Evolutionary conservation across 2,329 filamentous ascomycete genomes (phyloP), one percentile per base, ranked within the genome.

Genomic region (Colletotrichum siamense): DNA sequence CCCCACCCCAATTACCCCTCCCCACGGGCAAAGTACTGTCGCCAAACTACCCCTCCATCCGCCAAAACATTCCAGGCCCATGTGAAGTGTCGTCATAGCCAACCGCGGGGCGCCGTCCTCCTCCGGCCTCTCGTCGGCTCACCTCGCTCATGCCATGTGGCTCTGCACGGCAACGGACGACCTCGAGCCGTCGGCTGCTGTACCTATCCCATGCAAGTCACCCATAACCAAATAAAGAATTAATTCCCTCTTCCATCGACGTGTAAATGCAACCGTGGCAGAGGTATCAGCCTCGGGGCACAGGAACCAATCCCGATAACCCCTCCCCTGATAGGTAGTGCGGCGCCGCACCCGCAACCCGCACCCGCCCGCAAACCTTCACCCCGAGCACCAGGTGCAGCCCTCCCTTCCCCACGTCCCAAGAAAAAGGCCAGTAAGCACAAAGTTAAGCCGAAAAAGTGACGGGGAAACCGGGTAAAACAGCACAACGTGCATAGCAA

Each of bases 71-170:
- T 44, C 49, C 18, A 13, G 32, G 39, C 66, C 57, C 73, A 76
- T 76, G 73, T 69, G 57, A 52, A 76, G 73, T 76, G 73, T 76
- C 73, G 70, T 76, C 73, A 76, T 76, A 52, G 59, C 66, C 55
- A n/a, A 63, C 62, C 67, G 67, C 55, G 67, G 55, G 65, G 65
- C 49, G 65, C 49, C 15, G 52, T 30, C 22, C 22, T 30, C 36
- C 52, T 12, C 12, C 12, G 16, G 18, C 36, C 36, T 22, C 57
- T 39, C 57, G 52, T 28, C 52, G 32, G 32, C 67, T 68, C 44
- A 52, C 52, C 2, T 36, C n/a, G 5, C 44, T 18, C 36, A 63
- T 32, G 10, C 28, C 15, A 59, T 59, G 55, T 32, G 18, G 15
- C 30, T 34, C 59, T 63, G 62, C 61, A 39, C 55, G 61, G 13